Conservation (phyloP, 345 rosid genomes). For the Gossypium thurberi region DNA sequence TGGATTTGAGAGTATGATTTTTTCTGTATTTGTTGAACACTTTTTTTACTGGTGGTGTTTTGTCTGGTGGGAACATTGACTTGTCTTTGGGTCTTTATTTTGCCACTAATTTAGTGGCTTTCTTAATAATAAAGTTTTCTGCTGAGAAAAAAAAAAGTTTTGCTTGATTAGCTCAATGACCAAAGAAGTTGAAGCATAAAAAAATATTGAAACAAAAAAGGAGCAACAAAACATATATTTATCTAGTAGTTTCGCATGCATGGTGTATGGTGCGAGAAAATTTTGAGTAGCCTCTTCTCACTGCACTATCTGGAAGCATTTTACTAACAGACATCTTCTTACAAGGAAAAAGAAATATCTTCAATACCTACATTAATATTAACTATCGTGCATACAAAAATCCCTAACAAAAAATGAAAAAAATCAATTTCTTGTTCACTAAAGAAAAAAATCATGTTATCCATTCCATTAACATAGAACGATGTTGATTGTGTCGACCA, state of each 20-base stretch:
- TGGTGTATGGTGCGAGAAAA: not conserved
- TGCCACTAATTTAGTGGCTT: too few species aligned
- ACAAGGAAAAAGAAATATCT: too few species aligned
- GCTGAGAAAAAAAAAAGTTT: not conserved
- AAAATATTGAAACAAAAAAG: not conserved
- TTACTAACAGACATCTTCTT: not conserved
- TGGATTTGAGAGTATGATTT: too few species aligned
- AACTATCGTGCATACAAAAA: not conserved
- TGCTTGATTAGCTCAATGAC: not conserved
- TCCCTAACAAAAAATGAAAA: too few species aligned
- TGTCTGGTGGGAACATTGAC: slow-evolving; percentile 21
- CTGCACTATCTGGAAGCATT: not conserved
- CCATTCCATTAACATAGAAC: too few species aligned
- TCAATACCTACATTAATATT: not conserved
- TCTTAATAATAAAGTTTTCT: too few species aligned
- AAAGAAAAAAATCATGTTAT: too few species aligned
- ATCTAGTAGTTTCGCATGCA: not conserved
- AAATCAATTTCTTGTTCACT: too few species aligned
- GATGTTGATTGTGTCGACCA: too few species aligned
- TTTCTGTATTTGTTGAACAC: too few species aligned
- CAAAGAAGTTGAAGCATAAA: not conserved
- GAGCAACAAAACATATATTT: not conserved
- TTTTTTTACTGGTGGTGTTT: too few species aligned
- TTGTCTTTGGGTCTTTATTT: slow-evolving; percentile 36
- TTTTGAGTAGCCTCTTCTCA: too few species aligned